Percentiles rank a stretch among this genome's conserved stretches.
Conservation (phyloP, 768 basidiomycete genomes). For the Lactarius deliciosus region DNA sequence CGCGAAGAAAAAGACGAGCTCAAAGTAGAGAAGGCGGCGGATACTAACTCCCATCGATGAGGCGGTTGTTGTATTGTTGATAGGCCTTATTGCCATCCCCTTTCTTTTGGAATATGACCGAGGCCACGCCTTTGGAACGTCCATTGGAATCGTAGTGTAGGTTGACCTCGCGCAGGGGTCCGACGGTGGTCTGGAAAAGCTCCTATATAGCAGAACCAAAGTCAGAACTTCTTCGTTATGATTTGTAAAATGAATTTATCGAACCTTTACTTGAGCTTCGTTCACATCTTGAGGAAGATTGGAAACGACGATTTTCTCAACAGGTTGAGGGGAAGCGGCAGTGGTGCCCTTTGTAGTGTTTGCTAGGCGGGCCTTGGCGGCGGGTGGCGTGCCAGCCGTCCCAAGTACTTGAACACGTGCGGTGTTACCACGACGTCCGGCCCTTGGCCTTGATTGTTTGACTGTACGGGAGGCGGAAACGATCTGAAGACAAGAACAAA, state of each 20-base stretch:
- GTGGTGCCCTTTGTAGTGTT: constrained; percentile 40
- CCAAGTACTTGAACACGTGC: constrained; percentile 64
- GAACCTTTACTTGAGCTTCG: constrained; percentile 88
- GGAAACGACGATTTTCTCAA: constrained; percentile 94
- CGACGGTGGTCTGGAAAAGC: constrained; percentile 87
- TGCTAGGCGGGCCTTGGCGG: constrained; percentile 51
- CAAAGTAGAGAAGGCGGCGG: constrained; percentile 44
- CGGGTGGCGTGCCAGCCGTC: constrained; percentile 46
- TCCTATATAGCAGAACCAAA: constrained; percentile 54
- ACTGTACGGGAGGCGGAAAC: constrained; percentile 54
- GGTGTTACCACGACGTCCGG: constrained; percentile 44
- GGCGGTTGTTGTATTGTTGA: constrained; percentile 93
- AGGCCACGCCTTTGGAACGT: constrained; percentile 87
- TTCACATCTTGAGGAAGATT: constrained; percentile 93
- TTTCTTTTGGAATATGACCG: constrained; percentile 79
- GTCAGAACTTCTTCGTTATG: background rate
- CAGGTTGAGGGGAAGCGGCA: constrained; percentile 40
- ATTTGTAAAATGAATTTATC: constrained; percentile 30
- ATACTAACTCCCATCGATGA: constrained; percentile 99
- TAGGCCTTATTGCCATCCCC: constrained; percentile 93
- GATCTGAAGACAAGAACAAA: constrained; percentile 46
- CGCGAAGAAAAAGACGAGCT: constrained; percentile 33
- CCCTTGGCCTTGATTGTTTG: constrained; percentile 45
- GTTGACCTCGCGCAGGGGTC: constrained; percentile 78
- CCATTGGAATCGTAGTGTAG: constrained; percentile 84